Evolutionary conservation across 1,284 basidiomycete species (phyloP).

Genomic region (Irpex sp.): DNA sequence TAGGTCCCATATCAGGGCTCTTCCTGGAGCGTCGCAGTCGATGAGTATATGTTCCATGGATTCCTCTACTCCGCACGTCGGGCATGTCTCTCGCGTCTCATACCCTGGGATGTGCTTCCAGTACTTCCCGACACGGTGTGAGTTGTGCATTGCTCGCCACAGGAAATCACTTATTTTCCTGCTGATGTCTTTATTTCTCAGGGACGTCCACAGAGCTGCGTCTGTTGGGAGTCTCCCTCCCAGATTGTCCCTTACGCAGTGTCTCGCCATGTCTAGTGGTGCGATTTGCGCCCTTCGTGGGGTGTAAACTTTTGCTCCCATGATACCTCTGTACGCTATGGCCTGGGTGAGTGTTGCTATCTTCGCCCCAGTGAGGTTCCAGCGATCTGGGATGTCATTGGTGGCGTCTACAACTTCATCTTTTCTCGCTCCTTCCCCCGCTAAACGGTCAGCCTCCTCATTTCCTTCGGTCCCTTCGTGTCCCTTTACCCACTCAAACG

Average conservation of each 20-base stretch:
- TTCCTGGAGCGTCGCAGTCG: slow-evolving; percentile 20
- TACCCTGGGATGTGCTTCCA: slow-evolving; percentile 23
- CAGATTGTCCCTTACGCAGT: neutral
- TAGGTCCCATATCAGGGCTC: neutral
- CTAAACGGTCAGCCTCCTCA: slow-evolving; percentile 22
- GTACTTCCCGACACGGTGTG: slow-evolving; percentile 23
- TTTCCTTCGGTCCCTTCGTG: slow-evolving; percentile 21
- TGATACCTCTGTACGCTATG: slow-evolving; percentile 9
- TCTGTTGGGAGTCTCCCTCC: neutral
- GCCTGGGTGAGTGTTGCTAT: slow-evolving; percentile 14
- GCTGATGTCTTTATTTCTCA: slow-evolving; percentile 20
- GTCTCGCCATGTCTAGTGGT: neutral
- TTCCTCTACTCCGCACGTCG: slow-evolving; percentile 21
- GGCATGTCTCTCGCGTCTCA: slow-evolving; percentile 22
- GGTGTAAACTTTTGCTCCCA: too few species aligned
- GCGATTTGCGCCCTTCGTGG: neutral
- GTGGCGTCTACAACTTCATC: too few species aligned
- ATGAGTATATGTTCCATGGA: slow-evolving; percentile 29
- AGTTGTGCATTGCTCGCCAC: slow-evolving; percentile 28
- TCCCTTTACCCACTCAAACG: slow-evolving; percentile 27
- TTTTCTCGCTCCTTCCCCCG: slow-evolving; percentile 1
- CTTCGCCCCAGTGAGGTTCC: slow-evolving; percentile 7
- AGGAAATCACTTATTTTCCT: slow-evolving; percentile 23
- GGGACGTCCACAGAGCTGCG: neutral
- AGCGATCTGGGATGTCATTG: too few species aligned